Base-by-base conservation (phyloP, 148 eudicot genomes). In the Fallopia convolvulus region DNA sequence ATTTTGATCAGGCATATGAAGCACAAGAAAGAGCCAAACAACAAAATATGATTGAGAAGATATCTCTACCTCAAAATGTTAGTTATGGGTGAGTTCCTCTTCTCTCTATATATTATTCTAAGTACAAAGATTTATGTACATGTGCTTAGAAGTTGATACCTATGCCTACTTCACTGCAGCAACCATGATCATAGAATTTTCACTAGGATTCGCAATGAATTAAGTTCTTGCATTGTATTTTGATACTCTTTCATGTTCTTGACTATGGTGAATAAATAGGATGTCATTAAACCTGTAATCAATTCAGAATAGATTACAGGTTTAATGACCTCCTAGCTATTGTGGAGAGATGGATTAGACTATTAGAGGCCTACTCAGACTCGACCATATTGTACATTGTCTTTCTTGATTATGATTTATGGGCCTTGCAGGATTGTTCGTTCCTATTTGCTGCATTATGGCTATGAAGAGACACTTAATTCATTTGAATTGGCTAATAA, bases 401-500 rank as follows among this genome's bases (percentile, higher is more conserved):
- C 48, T 79, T 76, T 74, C 70, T 81, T 81, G 63, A 5, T 56
- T 33, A 52, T 84, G 33, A 80, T 80, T 56, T 21, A 52, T 84
- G 33, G 81, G 82, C 53, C 81, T 80, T 74, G 74, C 93, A 95
- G 99, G 75, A 78, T 95, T 70, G 93, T 95, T 56, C 91, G 94
- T 36, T 87, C 97, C 56, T 95, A 95, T 84, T 87, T 95, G 79
- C 90, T 89, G 50, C 97, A 95, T 78, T 92, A 95, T 87, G 99
- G 99, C 53, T 95, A 89, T 76, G 96, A 89, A 80, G 99, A 90
- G 72, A 92, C 99, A 20, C 89, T 95, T 61, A 74, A 86, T 71
- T 82, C 86, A 44, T 85, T 95, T 82, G 97, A 95, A 77, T 75
- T 74, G 79, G 99, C 93, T 53, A 86, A 84, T 79, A 82, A 80